Evolutionary conservation across 2,329 filamentous ascomycete species (phyloP).

Genomic region (Aureobasidium sp.): DNA sequence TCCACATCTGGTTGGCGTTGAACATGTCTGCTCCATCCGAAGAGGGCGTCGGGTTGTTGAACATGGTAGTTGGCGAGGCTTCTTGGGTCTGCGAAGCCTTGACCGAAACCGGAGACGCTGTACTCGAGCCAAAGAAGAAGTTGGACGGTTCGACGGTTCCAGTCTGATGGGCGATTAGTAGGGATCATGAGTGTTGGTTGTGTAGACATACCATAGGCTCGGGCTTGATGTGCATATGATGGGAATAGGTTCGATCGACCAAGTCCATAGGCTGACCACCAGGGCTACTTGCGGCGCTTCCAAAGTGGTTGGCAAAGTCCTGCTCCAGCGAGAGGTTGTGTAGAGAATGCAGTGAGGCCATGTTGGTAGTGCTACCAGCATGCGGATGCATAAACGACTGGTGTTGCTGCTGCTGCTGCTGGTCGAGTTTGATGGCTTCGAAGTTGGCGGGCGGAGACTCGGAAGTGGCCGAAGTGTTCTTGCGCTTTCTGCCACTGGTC

Average conservation of each 20-base stretch:
- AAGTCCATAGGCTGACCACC: conserved; percentile 15
- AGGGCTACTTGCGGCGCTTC: conserved; percentile 53
- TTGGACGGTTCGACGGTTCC: conserved; percentile 20
- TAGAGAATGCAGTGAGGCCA: conserved; percentile 24
- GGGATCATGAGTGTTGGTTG: too few relatives aligned
- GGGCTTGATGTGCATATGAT: conserved; percentile 16
- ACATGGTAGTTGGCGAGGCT: conserved; percentile 30
- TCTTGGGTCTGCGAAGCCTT: conserved; percentile 17
- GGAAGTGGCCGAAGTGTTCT: conserved; percentile 33
- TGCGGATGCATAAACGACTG: background rate
- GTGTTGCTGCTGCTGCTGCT: background rate
- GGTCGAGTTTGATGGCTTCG: conserved; percentile 7
- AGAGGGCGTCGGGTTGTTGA: conserved; percentile 29
- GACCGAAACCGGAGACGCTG: conserved; percentile 19
- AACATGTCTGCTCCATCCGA: conserved; percentile 31
- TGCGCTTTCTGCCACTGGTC: conserved; percentile 34
- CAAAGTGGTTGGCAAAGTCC: conserved; percentile 43
- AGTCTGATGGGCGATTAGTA: conserved; percentile 5
- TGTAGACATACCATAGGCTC: conserved; percentile 18
- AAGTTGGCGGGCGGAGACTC: conserved; percentile 30
- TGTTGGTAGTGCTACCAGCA: conserved; percentile 16
- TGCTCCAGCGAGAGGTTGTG: conserved; percentile 30
- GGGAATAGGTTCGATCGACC: conserved; percentile 2
- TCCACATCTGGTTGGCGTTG: conserved; percentile 24
- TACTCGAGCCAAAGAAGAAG: conserved; percentile 20